A percentile compares a stretch with the other conserved stretches of the same genome.
These are phyloP conservation scores for Starmerella tilneyi DNA, from an alignment of 805 yeast species.

Conservation along the genomic window DNA sequence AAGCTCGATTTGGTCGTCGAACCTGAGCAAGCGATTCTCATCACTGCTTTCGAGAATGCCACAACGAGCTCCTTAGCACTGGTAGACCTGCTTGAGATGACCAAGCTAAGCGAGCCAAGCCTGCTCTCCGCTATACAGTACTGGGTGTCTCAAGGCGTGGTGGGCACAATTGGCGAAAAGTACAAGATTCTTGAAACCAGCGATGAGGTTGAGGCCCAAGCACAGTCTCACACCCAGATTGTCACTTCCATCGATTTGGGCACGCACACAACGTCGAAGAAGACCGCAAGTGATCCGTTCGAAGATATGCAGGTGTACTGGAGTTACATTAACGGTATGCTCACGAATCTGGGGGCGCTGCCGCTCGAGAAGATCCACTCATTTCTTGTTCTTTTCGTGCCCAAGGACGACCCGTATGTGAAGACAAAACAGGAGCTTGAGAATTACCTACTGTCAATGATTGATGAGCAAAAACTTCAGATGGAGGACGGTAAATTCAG, in stretches of 20 bases:
- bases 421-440: slow-evolving; percentile 37
- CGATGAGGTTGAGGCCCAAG: slow-evolving; percentile 24
- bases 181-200: slow-evolving; percentile 35
- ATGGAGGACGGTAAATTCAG: slow-evolving; percentile 32
- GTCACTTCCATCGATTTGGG: slow-evolving; percentile 25
- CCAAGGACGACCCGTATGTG: slow-evolving; percentile 39
- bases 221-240: slow-evolving; percentile 13
- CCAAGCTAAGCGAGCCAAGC: slow-evolving; percentile 38
- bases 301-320: slow-evolving; percentile 35
- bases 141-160: slow-evolving; percentile 56
- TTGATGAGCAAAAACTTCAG: slow-evolving; percentile 37
- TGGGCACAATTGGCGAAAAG: slow-evolving; percentile 36
- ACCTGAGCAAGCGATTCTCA: slow-evolving; percentile 61
- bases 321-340: slow-evolving; percentile 48
- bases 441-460: slow-evolving; percentile 36
- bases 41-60: slow-evolving; percentile 27
- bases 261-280: background rate
- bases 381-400: slow-evolving; percentile 46
- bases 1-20: slow-evolving; percentile 40
- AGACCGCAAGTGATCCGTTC: slow-evolving; percentile 8
- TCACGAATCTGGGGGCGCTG: slow-evolving; percentile 45
- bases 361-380: slow-evolving; percentile 43
- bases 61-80: slow-evolving; percentile 27
- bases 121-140: slow-evolving; percentile 39
- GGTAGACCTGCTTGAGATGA: slow-evolving; percentile 30